Evolutionary conservation across 73 alveolate species (phyloP).

Genomic region (Uronychia binucleata): DNA sequence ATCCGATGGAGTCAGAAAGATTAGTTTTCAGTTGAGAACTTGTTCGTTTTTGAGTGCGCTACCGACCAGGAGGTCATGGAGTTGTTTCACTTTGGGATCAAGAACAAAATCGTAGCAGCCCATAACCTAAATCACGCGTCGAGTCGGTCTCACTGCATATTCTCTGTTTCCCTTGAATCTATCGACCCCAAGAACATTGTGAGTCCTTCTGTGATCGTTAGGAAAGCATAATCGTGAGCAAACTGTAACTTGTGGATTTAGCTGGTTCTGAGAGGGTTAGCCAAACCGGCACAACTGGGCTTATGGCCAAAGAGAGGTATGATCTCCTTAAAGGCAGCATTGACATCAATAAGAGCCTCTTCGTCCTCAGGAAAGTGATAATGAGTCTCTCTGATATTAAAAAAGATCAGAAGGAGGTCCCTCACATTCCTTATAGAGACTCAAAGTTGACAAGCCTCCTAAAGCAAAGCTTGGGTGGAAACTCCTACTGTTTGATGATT

Average conservation of each 20-base stretch:
- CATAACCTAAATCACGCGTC: slow-evolving; percentile 96
- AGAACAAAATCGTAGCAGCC: slow-evolving; percentile 93
- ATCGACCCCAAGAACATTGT: slow-evolving; percentile 69
- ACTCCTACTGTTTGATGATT: slow-evolving; percentile 86
- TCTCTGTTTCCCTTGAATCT: slow-evolving; percentile 93
- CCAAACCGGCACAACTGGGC: slow-evolving; percentile 9
- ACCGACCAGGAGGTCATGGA: slow-evolving; percentile 61
- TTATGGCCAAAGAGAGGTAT: slow-evolving; percentile 29
- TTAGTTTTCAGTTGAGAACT: slow-evolving; percentile 66
- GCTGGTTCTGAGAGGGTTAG: slow-evolving; percentile 52
- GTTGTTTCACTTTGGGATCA: slow-evolving; percentile 73
- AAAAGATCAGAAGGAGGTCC: slow-evolving; percentile 38
- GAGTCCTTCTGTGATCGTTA: not conserved
- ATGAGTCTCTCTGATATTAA: slow-evolving; percentile 79
- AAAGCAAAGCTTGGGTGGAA: slow-evolving; percentile 53
- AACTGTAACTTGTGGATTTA: slow-evolving; percentile 11
- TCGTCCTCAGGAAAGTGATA: slow-evolving; percentile 91
- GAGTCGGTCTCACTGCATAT: slow-evolving; percentile 97
- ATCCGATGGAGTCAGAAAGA: slow-evolving; percentile 66
- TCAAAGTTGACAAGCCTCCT: slow-evolving; percentile 41
- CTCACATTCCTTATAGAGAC: slow-evolving; percentile 56
- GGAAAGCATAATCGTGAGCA: not conserved
- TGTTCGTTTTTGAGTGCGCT: slow-evolving; percentile 63
- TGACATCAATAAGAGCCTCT: slow-evolving; percentile 90
- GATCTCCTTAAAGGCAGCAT: slow-evolving; percentile 58